Evolutionary conservation across 306 rosid genomes (phyloP).

Genomic region (Astragalus membranaceus): DNA sequence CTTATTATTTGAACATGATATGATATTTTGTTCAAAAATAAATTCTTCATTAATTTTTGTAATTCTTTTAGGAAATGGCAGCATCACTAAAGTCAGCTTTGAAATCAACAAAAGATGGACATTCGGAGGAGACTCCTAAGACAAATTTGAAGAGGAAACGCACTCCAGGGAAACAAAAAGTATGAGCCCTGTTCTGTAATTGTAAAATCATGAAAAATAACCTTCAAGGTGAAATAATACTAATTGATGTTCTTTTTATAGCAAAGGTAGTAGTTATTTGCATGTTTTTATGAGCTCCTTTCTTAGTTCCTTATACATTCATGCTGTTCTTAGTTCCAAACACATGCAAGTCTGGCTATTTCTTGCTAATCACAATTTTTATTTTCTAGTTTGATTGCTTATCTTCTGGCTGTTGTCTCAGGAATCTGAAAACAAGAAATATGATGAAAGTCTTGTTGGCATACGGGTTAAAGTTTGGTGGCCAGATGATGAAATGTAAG

Average conservation of each 20-base stretch:
- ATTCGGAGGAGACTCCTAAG: conserved; percentile 47
- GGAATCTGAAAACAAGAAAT: conserved; percentile 40
- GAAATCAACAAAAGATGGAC: conserved; percentile 46
- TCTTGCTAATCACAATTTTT: neutral
- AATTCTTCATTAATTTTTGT: neutral
- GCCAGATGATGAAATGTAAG: conserved; percentile 76
- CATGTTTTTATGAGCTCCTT: neutral
- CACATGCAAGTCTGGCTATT: neutral
- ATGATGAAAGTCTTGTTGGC: conserved; percentile 54
- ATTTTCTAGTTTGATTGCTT: neutral
- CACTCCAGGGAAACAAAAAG: conserved; percentile 57
- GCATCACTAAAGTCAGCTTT: conserved; percentile 38
- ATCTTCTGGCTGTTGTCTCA: conserved; percentile 29
- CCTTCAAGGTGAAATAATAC: neutral
- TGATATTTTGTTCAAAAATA: neutral
- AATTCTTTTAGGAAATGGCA: conserved; percentile 34
- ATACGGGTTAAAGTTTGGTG: conserved; percentile 73
- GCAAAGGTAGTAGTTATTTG: neutral
- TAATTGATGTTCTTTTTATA: neutral
- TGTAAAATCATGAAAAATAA: neutral
- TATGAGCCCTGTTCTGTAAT: conserved; percentile 5
- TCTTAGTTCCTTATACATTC: neutral
- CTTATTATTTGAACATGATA: neutral
- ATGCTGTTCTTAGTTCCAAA: too few relatives aligned
- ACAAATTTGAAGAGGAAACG: conserved; percentile 65